phyloP scores from a whole-genome alignment of 1,139 yeast species.

The Protomyces arabidopsidicola region DNA sequence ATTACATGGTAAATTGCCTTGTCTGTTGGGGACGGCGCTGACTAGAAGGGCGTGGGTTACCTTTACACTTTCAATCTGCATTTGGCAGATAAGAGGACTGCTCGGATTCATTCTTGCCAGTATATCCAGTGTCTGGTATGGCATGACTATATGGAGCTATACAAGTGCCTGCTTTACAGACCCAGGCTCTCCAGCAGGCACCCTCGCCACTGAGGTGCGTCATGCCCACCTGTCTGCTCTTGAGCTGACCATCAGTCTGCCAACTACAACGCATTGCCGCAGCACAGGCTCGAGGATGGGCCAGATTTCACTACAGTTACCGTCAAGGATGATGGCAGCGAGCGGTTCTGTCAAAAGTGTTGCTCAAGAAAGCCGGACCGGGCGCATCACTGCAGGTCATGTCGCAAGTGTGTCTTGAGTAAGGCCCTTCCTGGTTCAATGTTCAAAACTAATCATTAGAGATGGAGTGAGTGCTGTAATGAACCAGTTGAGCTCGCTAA shows the following conservation, averaged over 20 bases:
- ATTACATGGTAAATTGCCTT: constrained; percentile 11
- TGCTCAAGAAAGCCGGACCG: constrained; percentile 26
- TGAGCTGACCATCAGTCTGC: not conserved
- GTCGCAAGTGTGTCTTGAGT: constrained; percentile 26
- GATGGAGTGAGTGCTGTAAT: constrained; percentile 12
- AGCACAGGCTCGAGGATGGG: not conserved
- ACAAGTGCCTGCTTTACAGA: constrained; percentile 25
- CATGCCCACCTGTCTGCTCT: too few species aligned
- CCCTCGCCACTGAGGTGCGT: not conserved
- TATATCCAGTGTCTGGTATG: constrained; percentile 3
- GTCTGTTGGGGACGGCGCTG: not conserved
- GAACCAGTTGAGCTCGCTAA: not conserved
- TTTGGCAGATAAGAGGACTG: constrained; percentile 4
- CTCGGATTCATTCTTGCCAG: not conserved
- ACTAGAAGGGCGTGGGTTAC: constrained; percentile 18
- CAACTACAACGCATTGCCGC: constrained; percentile 3
- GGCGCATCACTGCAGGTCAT: constrained; percentile 29
- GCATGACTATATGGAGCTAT: constrained; percentile 22
- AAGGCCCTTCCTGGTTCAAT: not conserved
- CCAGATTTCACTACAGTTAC: constrained; percentile 22
- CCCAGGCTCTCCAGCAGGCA: constrained; percentile 26
- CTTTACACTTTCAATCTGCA: constrained; percentile 14
- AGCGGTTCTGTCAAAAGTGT: constrained; percentile 29
- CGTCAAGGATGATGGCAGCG: constrained; percentile 27
- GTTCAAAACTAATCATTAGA: constrained; percentile 2